phyloP scores from a whole-genome alignment of 805 yeast species.

The Metschnikowia lunata region DNA sequence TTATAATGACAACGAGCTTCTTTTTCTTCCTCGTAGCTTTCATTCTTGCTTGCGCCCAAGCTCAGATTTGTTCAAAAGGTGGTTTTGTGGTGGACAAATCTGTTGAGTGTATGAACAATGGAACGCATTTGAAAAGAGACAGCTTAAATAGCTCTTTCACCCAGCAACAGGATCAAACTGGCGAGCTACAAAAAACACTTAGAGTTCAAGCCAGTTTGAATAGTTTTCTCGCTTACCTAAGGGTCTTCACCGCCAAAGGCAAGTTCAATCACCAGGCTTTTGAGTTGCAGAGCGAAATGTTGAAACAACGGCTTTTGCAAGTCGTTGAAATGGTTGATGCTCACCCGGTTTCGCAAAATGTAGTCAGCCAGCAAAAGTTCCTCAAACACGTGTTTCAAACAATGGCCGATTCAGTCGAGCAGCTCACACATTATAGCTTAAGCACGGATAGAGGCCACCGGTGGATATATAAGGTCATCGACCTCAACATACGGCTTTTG shows the following conservation, averaged over 20 bases:
- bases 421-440: background rate
- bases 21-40: too few species aligned
- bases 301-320: background rate
- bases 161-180: too few species aligned
- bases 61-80: too few species aligned
- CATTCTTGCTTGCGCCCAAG: too few species aligned
- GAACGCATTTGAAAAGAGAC: too few species aligned
- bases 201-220: background rate
- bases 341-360: too few species aligned
- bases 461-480: conserved; percentile 1
- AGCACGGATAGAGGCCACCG: background rate
- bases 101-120: too few species aligned
- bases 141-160: too few species aligned
- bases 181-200: too few species aligned
- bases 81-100: too few species aligned
- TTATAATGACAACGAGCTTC: too few species aligned
- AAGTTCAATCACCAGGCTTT: background rate
- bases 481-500: conserved; percentile 1
- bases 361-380: background rate
- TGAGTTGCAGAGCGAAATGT: background rate
- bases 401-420: background rate
- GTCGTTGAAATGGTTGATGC: background rate
- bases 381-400: background rate
- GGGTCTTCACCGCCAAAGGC: background rate
- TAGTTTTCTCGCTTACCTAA: background rate